Conservation (phyloP, 2,329 filamentous ascomycete species). For the Aspergillus hortae region DNA sequence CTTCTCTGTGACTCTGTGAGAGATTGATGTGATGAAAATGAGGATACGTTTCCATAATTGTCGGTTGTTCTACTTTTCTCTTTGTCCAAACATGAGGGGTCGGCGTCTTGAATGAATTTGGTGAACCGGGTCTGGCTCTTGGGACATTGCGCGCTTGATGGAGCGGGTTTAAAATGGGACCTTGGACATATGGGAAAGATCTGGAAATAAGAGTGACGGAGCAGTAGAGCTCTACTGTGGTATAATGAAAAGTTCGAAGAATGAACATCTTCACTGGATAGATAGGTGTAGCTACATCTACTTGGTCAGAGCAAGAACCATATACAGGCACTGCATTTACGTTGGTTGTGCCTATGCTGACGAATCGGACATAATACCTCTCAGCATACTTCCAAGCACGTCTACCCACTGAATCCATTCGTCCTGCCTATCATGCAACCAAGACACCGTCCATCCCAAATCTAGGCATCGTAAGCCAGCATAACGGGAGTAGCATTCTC, state of each 20-base stretch:
- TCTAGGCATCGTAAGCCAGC: neutral
- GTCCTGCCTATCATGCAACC: too few relatives aligned
- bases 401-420: too few relatives aligned
- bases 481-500: neutral
- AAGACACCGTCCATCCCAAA: too few relatives aligned
- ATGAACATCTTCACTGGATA: too few relatives aligned
- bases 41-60: conserved; percentile 20
- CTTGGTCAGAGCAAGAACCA: too few relatives aligned
- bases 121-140: conserved; percentile 14
- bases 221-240: conserved; percentile 14
- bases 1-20: conserved; percentile 16
- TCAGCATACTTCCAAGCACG: too few relatives aligned
- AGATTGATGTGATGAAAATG: conserved; percentile 21
- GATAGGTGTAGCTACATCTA: too few relatives aligned
- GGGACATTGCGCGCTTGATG: conserved; percentile 17
- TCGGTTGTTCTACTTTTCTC: conserved; percentile 19
- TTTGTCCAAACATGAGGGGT: conserved; percentile 20
- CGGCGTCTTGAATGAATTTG: conserved; percentile 19
- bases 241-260: conserved; percentile 14
- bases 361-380: too few relatives aligned
- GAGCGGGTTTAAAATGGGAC: conserved; percentile 16
- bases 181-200: conserved; percentile 20
- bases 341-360: too few relatives aligned
- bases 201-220: conserved; percentile 19
- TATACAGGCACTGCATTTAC: too few relatives aligned